Evolutionary conservation across 768 basidiomycete species (phyloP).

Genomic region (Cystofilobasidium macerans): DNA sequence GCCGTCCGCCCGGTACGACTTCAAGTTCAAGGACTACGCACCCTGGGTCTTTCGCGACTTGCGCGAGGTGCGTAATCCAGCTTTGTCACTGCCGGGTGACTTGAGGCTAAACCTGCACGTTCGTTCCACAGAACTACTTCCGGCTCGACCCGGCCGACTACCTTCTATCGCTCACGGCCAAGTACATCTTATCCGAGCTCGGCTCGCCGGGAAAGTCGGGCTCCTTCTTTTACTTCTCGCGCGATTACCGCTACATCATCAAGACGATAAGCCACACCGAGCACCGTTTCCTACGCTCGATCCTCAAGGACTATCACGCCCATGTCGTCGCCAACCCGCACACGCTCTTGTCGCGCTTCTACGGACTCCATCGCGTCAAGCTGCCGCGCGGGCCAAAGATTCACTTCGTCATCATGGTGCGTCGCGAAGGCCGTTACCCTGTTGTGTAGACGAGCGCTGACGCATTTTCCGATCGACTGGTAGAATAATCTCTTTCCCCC

Average conservation of each 20-base stretch:
- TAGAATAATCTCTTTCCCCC: slow-evolving; percentile 91
- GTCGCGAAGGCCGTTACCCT: slow-evolving; percentile 55
- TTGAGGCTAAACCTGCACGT: neutral
- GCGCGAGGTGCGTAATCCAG: slow-evolving; percentile 48
- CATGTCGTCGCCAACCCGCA: slow-evolving; percentile 87
- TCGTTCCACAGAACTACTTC: slow-evolving; percentile 63
- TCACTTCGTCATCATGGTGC: slow-evolving; percentile 89
- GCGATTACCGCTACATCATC: slow-evolving; percentile 99
- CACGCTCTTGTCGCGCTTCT: slow-evolving; percentile 84
- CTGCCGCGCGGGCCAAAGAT: slow-evolving; percentile 87
- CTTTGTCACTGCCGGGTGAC: neutral
- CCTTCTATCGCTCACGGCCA: slow-evolving; percentile 85
- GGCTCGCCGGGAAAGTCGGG: slow-evolving; percentile 98
- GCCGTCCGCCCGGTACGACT: slow-evolving; percentile 87
- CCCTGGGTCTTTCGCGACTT: slow-evolving; percentile 95
- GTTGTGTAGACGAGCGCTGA: slow-evolving; percentile 38
- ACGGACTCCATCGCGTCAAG: slow-evolving; percentile 95
- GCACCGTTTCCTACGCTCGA: slow-evolving; percentile 79
- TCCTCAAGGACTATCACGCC: slow-evolving; percentile 70
- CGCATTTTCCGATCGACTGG: slow-evolving; percentile 29
- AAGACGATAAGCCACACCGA: slow-evolving; percentile 93
- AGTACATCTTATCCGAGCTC: slow-evolving; percentile 94
- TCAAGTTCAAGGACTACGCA: slow-evolving; percentile 99
- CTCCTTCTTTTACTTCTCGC: slow-evolving; percentile 97
- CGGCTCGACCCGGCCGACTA: slow-evolving; percentile 96